Percentiles rank a stretch among this genome's conserved stretches.
Evolutionary conservation across 805 yeast species (phyloP).

Genomic region (Scheffersomyces amazonensis): DNA sequence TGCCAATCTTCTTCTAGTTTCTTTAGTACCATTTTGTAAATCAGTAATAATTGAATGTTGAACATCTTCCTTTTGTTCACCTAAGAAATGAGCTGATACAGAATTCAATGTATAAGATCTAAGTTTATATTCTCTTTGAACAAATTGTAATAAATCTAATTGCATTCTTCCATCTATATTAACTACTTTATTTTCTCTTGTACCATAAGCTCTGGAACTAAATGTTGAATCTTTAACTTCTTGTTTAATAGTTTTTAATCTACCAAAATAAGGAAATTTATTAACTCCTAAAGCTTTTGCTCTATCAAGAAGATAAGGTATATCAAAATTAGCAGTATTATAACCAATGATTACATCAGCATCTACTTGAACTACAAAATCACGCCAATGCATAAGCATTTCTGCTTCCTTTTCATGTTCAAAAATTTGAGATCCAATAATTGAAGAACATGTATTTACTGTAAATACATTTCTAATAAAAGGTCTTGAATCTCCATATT

Average conservation of each 20-base stretch:
- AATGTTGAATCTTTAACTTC: slow-evolving; percentile 79
- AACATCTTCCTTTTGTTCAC: slow-evolving; percentile 97
- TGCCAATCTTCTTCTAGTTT: slow-evolving; percentile 91
- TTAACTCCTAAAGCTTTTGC: slow-evolving; percentile 68
- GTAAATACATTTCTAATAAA: slow-evolving; percentile 95
- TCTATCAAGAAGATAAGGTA: slow-evolving; percentile 88
- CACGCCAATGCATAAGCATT: slow-evolving; percentile 82
- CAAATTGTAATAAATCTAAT: slow-evolving; percentile 85
- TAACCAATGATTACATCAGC: slow-evolving; percentile 98
- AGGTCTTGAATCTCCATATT: slow-evolving; percentile 80
- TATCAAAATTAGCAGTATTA: slow-evolving; percentile 90
- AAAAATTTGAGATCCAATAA: slow-evolving; percentile 88
- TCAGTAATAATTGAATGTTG: slow-evolving; percentile 96
- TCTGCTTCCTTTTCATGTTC: slow-evolving; percentile 74
- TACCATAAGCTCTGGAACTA: slow-evolving; percentile 94
- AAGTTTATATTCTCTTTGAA: slow-evolving; percentile 91
- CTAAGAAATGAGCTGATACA: slow-evolving; percentile 88
- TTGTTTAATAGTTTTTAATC: slow-evolving; percentile 65
- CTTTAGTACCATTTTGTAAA: slow-evolving; percentile 86
- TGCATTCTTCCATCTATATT: slow-evolving; percentile 97
- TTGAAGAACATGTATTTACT: slow-evolving; percentile 85
- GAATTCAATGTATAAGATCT: slow-evolving; percentile 94
- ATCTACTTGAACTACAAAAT: slow-evolving; percentile 79
- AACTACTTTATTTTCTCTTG: slow-evolving; percentile 85
- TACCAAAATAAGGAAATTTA: slow-evolving; percentile 83